phyloP scores from a whole-genome alignment of 2,329 filamentous ascomycete genomes.

The Epichloe coenophiala region DNA sequence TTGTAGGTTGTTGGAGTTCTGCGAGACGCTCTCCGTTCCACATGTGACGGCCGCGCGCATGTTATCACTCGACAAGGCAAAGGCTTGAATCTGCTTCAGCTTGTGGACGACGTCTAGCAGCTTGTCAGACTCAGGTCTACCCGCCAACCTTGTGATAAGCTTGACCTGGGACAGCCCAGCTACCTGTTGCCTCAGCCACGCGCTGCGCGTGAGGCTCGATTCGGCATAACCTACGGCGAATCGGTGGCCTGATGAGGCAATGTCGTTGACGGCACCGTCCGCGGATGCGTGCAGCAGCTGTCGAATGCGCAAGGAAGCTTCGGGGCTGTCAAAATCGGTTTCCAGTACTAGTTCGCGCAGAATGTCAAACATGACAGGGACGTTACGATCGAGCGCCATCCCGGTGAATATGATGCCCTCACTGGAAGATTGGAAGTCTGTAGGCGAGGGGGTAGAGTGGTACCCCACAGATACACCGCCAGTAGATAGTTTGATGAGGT shows the following conservation, averaged over 20 bases:
- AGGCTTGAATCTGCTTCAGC: slow-evolving; percentile 70
- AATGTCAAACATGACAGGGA: slow-evolving; percentile 82
- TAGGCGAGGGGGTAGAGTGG: slow-evolving; percentile 66
- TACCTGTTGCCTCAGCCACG: slow-evolving; percentile 70
- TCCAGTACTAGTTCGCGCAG: slow-evolving; percentile 68
- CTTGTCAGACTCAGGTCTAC: slow-evolving; percentile 53
- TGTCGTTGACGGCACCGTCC: slow-evolving; percentile 80
- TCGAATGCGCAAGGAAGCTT: slow-evolving; percentile 68
- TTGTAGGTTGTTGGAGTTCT: slow-evolving; percentile 58
- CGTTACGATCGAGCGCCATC: slow-evolving; percentile 78
- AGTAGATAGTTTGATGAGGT: slow-evolving; percentile 90
- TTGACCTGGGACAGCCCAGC: slow-evolving; percentile 83
- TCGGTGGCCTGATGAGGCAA: slow-evolving; percentile 79
- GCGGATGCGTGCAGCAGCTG: slow-evolving; percentile 78
- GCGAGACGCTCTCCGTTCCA: slow-evolving; percentile 54
- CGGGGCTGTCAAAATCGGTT: slow-evolving; percentile 76
- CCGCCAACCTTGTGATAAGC: slow-evolving; percentile 65
- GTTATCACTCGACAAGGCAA: slow-evolving; percentile 56
- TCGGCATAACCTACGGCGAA: slow-evolving; percentile 79
- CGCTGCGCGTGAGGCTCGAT: slow-evolving; percentile 59
- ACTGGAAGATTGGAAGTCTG: slow-evolving; percentile 52
- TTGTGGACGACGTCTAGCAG: slow-evolving; percentile 67
- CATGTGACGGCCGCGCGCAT: slow-evolving; percentile 80
- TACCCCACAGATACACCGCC: slow-evolving; percentile 80
- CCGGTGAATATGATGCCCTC: slow-evolving; percentile 80